These are phyloP conservation scores for Lyophyllum atratum DNA, from an alignment of 768 basidiomycete species.

Conservation along the genomic window DNA sequence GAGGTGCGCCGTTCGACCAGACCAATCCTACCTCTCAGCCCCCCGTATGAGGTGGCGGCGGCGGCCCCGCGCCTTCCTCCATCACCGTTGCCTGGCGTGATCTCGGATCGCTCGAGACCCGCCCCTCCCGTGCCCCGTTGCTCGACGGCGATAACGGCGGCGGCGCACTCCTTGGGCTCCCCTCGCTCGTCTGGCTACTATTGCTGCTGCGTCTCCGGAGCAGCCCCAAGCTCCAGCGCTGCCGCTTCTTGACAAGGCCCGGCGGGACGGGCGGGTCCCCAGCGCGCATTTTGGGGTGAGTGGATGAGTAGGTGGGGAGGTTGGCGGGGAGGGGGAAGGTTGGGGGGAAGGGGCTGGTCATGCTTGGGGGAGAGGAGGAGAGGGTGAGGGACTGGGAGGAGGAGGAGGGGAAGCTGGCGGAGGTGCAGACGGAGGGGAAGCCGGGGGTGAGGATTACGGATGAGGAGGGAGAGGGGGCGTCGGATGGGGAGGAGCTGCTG, in stretches of 20 bases:
- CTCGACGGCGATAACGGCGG: neutral
- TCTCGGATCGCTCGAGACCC: neutral
- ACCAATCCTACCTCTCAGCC: too few species aligned
- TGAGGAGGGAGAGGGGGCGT: neutral
- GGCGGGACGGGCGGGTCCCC: conserved; percentile 29
- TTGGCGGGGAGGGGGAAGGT: conserved; percentile 9
- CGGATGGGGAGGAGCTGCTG: neutral
- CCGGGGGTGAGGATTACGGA: conserved; percentile 7
- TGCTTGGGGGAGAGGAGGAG: conserved; percentile 15
- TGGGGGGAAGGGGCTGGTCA: conserved; percentile 11
- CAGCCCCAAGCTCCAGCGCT: conserved; percentile 22
- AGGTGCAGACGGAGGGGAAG: conserved; percentile 11
- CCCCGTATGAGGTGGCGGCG: neutral
- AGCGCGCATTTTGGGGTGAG: conserved; percentile 25
- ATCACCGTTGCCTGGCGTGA: neutral
- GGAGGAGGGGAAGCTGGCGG: conserved; percentile 2
- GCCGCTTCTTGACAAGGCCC: conserved; percentile 26
- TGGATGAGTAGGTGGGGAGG: conserved; percentile 15
- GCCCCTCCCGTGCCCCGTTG: too few species aligned
- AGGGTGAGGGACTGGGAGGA: conserved; percentile 8
- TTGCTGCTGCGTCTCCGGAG: conserved; percentile 12
- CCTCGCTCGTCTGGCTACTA: neutral
- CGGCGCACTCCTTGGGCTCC: neutral
- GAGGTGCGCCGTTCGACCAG: too few species aligned
- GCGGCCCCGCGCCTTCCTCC: neutral